phyloP scores from a whole-genome alignment of 148 eudicot genomes.

The Amaranthus cruentus region DNA sequence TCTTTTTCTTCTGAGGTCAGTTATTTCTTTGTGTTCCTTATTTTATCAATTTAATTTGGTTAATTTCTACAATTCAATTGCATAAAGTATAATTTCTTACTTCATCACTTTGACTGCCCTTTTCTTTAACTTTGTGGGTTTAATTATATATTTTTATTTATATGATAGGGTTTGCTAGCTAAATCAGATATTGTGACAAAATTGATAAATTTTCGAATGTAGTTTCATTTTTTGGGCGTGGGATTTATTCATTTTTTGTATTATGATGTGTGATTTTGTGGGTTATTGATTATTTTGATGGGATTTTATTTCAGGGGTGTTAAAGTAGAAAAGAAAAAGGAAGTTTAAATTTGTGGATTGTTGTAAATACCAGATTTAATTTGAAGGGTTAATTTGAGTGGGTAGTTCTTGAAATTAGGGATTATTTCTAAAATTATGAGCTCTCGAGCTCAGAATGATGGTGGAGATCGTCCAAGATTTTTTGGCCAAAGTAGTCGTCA shows the following conservation, averaged over 20 bases:
- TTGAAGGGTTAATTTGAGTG: slow-evolving; percentile 1
- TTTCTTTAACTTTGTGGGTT: neutral
- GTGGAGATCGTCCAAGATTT: slow-evolving; percentile 46
- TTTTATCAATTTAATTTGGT: too few relatives aligned
- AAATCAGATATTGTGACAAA: neutral
- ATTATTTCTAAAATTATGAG: slow-evolving; percentile 47
- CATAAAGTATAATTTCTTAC: too few relatives aligned
- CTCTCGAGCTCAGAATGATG: slow-evolving; percentile 44
- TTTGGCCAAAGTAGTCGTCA: slow-evolving; percentile 39
- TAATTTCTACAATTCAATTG: too few relatives aligned
- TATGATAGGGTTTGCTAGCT: neutral
- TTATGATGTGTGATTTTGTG: neutral
- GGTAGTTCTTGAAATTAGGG: slow-evolving; percentile 1
- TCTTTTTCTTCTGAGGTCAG: too few relatives aligned
- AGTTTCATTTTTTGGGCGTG: too few relatives aligned
- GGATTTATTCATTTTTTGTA: neutral
- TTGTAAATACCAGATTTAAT: neutral
- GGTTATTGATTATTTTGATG: neutral
- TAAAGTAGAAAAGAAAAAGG: neutral
- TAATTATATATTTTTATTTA: neutral
- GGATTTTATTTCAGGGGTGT: slow-evolving; percentile 1
- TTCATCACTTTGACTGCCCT: neutral
- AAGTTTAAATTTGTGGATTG: neutral
- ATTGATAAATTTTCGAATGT: neutral
- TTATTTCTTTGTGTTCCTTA: too few relatives aligned